Conservation (phyloP, 768 basidiomycete genomes). For the Kwoniella mangroviensis region DNA sequence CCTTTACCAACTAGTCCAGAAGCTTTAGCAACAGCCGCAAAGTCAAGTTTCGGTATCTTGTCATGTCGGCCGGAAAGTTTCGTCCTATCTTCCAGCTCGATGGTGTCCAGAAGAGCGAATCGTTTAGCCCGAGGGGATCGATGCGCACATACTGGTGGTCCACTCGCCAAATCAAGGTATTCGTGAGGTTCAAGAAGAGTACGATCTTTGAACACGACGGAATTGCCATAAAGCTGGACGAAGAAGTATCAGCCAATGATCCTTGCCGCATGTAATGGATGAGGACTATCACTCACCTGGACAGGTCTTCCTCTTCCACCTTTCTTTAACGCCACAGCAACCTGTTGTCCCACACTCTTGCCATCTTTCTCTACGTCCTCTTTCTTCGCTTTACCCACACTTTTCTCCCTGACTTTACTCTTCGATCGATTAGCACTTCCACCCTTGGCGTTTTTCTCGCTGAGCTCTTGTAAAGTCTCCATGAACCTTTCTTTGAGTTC, state of each 20-base stretch:
- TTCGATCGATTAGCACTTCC: conserved; percentile 5
- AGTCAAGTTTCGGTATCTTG: conserved; percentile 49
- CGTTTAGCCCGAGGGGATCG: conserved; percentile 49
- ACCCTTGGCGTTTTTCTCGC: conserved; percentile 11
- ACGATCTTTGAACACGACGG: conserved; percentile 54
- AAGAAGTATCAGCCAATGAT: not conserved
- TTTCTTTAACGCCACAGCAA: conserved; percentile 50
- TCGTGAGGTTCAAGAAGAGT: conserved; percentile 48
- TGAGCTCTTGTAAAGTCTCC: conserved; percentile 48
- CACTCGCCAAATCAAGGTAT: conserved; percentile 54
- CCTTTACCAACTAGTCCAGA: conserved; percentile 35
- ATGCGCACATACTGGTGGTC: conserved; percentile 49
- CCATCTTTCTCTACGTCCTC: conserved; percentile 18
- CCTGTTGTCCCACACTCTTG: conserved; percentile 35
- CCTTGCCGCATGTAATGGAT: not conserved
- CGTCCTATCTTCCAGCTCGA: conserved; percentile 49
- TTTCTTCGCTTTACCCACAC: conserved; percentile 2
- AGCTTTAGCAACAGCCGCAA: conserved; percentile 50
- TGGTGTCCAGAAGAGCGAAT: conserved; percentile 41
- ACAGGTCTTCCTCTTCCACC: conserved; percentile 50
- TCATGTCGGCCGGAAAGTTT: conserved; percentile 51
- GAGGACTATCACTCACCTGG: conserved; percentile 24
- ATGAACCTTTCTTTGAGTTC: conserved; percentile 56
- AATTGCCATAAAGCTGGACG: conserved; percentile 50
- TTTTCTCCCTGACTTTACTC: conserved; percentile 32